A percentile compares a stretch with the other conserved stretches of the same genome.
These are phyloP conservation scores for Thalassiosira ordinaria DNA, from an alignment of 352 stramenopile species.

Conservation along the genomic window DNA sequence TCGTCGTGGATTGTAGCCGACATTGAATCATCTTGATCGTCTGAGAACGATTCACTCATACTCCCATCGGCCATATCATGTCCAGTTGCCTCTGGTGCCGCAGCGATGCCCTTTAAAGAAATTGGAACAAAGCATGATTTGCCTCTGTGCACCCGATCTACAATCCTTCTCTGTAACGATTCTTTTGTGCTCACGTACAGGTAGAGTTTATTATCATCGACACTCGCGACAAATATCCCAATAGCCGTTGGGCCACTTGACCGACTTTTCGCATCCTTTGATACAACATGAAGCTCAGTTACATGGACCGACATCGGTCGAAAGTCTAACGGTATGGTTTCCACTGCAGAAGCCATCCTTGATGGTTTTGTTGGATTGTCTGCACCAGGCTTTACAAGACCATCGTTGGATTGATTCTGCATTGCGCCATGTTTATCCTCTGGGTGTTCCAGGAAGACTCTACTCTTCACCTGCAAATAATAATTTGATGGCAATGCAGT, in stretches of 20 bases:
- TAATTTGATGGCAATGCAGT: constrained; percentile 20
- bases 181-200: constrained; percentile 30
- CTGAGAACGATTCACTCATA: constrained; percentile 14
- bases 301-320: constrained; percentile 44
- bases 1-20: too few relatives aligned
- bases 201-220: constrained; percentile 42
- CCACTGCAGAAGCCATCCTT: neutral
- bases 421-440: neutral
- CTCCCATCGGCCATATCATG: neutral
- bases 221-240: constrained; percentile 49
- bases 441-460: constrained; percentile 1
- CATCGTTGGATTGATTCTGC: neutral
- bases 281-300: constrained; percentile 29
- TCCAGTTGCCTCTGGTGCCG: neutral
- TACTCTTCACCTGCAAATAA: constrained; percentile 23
- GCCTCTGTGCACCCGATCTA: neutral
- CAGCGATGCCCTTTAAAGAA: neutral
- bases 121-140: neutral
- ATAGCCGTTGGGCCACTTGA: neutral
- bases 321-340: constrained; percentile 38
- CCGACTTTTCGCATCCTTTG: neutral
- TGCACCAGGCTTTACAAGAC: neutral
- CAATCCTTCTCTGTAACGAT: constrained; percentile 5
- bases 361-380: neutral
- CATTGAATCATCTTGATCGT: too few relatives aligned